phyloP scores from a whole-genome alignment of 768 basidiomycete genomes.

The Nevesoporus exiguus region DNA sequence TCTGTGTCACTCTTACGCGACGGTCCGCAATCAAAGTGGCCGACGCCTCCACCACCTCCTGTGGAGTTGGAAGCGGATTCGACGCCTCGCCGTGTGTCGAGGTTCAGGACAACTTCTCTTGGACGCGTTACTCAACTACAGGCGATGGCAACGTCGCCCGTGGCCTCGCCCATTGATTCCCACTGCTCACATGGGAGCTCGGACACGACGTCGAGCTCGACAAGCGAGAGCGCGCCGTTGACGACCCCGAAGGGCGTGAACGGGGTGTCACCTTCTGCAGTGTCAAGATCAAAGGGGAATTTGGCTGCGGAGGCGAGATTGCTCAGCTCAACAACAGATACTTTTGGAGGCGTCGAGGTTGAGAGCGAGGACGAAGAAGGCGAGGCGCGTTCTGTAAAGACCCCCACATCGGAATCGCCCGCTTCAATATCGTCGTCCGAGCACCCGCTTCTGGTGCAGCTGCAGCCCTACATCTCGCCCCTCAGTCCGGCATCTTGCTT shows the following conservation, averaged over 20 bases:
- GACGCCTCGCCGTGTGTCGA: slow-evolving; percentile 25
- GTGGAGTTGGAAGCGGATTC: slow-evolving; percentile 23
- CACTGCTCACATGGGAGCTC: slow-evolving; percentile 39
- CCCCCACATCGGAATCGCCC: background rate
- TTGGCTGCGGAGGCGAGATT: slow-evolving; percentile 26
- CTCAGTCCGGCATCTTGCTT: slow-evolving; percentile 64
- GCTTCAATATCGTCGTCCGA: background rate
- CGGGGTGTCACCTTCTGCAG: background rate
- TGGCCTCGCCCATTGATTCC: slow-evolving; percentile 50
- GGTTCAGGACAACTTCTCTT: slow-evolving; percentile 30
- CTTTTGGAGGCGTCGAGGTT: slow-evolving; percentile 35
- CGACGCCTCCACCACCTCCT: slow-evolving; percentile 30
- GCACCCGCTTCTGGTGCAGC: slow-evolving; percentile 40
- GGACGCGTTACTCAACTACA: slow-evolving; percentile 27
- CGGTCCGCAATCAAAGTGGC: slow-evolving; percentile 26
- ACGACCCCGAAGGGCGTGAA: slow-evolving; percentile 19
- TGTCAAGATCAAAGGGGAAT: slow-evolving; percentile 7
- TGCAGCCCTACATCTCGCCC: slow-evolving; percentile 60
- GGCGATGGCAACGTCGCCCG: slow-evolving; percentile 40
- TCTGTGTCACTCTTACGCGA: slow-evolving; percentile 20
- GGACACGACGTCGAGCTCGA: slow-evolving; percentile 34
- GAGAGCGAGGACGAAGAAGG: slow-evolving; percentile 11
- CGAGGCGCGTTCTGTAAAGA: background rate
- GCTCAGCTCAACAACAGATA: slow-evolving; percentile 33
- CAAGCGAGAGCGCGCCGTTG: slow-evolving; percentile 19